phyloP scores from a whole-genome alignment of 352 stramenopile species.

The Saprolegnia diclina region DNA sequence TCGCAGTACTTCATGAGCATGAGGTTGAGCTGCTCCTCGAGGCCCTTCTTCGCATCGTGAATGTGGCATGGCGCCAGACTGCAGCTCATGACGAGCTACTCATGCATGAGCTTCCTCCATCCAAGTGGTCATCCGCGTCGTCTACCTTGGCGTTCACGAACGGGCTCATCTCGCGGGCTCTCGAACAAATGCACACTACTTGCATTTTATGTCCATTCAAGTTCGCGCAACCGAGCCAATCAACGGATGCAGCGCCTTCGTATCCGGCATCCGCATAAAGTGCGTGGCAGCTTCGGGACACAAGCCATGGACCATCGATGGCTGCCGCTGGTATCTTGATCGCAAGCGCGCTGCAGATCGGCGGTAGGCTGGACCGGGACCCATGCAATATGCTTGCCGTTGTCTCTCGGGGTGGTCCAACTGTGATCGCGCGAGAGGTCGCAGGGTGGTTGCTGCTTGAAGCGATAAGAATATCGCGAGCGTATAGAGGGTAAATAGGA shows the following conservation, averaged over 20 bases:
- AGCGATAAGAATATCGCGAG: too few relatives aligned
- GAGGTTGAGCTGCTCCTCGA: constrained; percentile 66
- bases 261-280: constrained; percentile 7
- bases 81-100: constrained; percentile 26
- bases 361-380: too few relatives aligned
- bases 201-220: constrained; percentile 8
- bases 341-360: too few relatives aligned
- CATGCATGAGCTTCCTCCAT: constrained; percentile 3
- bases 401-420: too few relatives aligned
- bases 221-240: not conserved
- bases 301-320: not conserved
- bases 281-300: not conserved
- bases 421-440: too few relatives aligned
- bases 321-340: too few relatives aligned
- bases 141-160: constrained; percentile 27
- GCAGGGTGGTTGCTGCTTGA: too few relatives aligned
- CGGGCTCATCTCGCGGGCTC: constrained; percentile 9
- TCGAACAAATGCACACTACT: not conserved
- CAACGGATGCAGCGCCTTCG: not conserved
- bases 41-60: constrained; percentile 52
- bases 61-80: constrained; percentile 72
- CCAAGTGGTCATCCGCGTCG: not conserved
- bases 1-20: constrained; percentile 82
- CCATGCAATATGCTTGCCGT: too few relatives aligned
- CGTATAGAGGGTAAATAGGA: too few relatives aligned